A percentile compares a stretch with the other conserved stretches of the same genome.
These are phyloP conservation scores for Elongisporangium undulatum DNA, from an alignment of 352 stramenopile genomes.

Conservation along the genomic window DNA sequence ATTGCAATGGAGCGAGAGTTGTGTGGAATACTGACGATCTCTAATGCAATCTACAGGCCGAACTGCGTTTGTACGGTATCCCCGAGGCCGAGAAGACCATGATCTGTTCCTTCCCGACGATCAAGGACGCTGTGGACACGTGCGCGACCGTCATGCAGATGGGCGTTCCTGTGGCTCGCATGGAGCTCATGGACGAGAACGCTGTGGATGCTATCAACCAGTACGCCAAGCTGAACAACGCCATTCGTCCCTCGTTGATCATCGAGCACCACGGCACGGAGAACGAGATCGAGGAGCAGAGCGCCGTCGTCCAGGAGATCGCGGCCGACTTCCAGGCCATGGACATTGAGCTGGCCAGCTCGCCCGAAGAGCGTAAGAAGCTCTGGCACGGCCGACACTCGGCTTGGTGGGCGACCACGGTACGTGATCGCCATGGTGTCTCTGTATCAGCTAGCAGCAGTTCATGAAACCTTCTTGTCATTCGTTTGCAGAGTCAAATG, in stretches of 20 bases:
- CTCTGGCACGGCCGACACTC: conserved; percentile 81
- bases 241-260: conserved; percentile 89
- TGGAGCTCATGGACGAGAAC: conserved; percentile 86
- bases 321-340: conserved; percentile 79
- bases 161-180: conserved; percentile 81
- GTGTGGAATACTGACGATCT: background rate
- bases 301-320: conserved; percentile 79
- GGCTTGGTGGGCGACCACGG: conserved; percentile 84
- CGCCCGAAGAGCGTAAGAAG: conserved; percentile 72
- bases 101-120: conserved; percentile 91
- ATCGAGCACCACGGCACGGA: conserved; percentile 91
- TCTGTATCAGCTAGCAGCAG: background rate
- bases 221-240: conserved; percentile 78
- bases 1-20: background rate
- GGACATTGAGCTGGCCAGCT: conserved; percentile 76
- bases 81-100: conserved; percentile 88
- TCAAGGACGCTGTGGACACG: conserved; percentile 83
- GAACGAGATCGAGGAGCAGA: conserved; percentile 86
- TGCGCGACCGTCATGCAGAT: conserved; percentile 86
- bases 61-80: conserved; percentile 92
- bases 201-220: conserved; percentile 81
- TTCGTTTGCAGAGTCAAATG: conserved; percentile 48
- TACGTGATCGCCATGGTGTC: conserved; percentile 15
- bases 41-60: conserved; percentile 30
- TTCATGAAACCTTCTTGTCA: background rate